phyloP scores from a whole-genome alignment of 768 basidiomycete genomes.

The Russula sp. region DNA sequence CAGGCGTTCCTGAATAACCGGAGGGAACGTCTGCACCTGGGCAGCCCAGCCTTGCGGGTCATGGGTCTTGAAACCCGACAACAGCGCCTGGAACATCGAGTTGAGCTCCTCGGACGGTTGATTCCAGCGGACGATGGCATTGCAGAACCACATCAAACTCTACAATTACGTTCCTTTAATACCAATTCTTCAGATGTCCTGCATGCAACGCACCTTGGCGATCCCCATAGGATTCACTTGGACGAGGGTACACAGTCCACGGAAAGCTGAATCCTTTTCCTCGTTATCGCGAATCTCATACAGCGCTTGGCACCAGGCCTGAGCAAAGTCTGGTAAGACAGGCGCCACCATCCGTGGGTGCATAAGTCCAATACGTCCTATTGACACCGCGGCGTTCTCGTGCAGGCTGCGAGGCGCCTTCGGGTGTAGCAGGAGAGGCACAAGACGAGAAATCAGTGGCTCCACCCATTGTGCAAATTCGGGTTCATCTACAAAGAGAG shows the following conservation, averaged over 20 bases:
- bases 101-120: constrained; percentile 88
- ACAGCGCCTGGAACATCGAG: constrained; percentile 86
- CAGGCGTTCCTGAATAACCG: constrained; percentile 81
- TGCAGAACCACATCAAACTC: constrained; percentile 97
- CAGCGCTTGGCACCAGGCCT: constrained; percentile 94
- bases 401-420: constrained; percentile 91
- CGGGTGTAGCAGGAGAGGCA: constrained; percentile 88
- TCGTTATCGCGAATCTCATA: constrained; percentile 99
- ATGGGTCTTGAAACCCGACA: constrained; percentile 87
- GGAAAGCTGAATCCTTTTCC: constrained; percentile 98
- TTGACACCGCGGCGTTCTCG: constrained; percentile 98
- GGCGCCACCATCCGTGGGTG: constrained; percentile 87
- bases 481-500: constrained; percentile 48
- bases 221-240: constrained; percentile 93
- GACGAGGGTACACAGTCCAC: constrained; percentile 93
- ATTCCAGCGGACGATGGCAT: constrained; percentile 94
- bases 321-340: constrained; percentile 83
- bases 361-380: constrained; percentile 92
- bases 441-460: constrained; percentile 77
- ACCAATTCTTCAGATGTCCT: neutral
- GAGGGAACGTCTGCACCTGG: constrained; percentile 79
- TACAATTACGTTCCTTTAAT: constrained; percentile 37
- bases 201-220: constrained; percentile 58
- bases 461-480: constrained; percentile 93
- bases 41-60: constrained; percentile 81